These are phyloP conservation scores for Pterocarpus santalinus DNA, from an alignment of 306 rosid genomes.

Conservation along the genomic window DNA sequence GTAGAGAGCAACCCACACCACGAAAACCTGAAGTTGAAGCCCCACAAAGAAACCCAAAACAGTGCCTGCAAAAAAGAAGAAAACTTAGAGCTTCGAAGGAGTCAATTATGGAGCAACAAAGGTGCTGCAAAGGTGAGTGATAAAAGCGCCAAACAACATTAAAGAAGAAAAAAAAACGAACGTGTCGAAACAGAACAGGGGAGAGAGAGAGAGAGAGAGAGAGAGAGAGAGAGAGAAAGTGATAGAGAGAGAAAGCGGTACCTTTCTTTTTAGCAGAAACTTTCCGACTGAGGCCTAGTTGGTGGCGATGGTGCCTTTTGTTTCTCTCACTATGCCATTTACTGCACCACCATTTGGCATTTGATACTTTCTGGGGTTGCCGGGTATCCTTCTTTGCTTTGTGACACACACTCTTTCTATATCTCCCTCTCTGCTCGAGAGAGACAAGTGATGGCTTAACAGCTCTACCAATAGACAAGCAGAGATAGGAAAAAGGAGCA, in stretches of 20 bases:
- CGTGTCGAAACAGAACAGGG: constrained; percentile 49
- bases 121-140: constrained; percentile 42
- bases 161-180: constrained; percentile 29
- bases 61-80: constrained; percentile 36
- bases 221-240: constrained; percentile 39
- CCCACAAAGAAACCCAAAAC: constrained; percentile 29
- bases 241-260: constrained; percentile 36
- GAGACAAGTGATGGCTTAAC: constrained; percentile 61
- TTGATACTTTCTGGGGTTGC: constrained; percentile 53
- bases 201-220: constrained; percentile 37
- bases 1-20: neutral
- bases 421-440: constrained; percentile 31
- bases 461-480: constrained; percentile 66
- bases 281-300: constrained; percentile 80
- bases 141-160: constrained; percentile 56
- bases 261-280: constrained; percentile 64
- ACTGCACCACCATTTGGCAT: constrained; percentile 47
- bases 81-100: constrained; percentile 29
- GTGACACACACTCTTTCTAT: constrained; percentile 33
- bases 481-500: constrained; percentile 26
- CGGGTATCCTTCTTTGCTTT: constrained; percentile 38
- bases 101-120: constrained; percentile 42
- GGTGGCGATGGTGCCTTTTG: constrained; percentile 48
- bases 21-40: constrained; percentile 24
- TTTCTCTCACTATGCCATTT: constrained; percentile 28